Evolutionary conservation across 164 flowering plant species (phyloP).

Genomic region (Vitis rupestris): DNA sequence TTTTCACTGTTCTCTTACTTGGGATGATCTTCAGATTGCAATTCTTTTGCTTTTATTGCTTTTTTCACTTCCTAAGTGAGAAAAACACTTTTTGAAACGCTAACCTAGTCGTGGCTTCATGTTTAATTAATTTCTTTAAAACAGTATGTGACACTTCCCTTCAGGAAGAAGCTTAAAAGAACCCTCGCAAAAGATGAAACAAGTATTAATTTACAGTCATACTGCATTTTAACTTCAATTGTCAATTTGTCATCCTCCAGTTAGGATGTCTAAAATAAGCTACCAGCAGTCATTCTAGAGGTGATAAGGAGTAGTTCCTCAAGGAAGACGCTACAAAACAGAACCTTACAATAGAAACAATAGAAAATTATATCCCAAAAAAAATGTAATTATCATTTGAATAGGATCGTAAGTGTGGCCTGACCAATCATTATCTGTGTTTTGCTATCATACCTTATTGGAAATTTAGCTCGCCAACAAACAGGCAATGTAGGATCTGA

Average conservation of each 20-base stretch:
- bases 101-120: neutral
- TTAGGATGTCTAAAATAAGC: neutral
- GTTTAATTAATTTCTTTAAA: neutral
- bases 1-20: neutral
- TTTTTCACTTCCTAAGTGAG: neutral
- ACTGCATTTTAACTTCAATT: too few relatives aligned
- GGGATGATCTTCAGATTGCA: neutral
- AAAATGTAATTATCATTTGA: neutral
- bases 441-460: constrained; percentile 46
- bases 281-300: neutral
- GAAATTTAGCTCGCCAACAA: constrained; percentile 65
- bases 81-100: neutral
- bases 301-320: neutral
- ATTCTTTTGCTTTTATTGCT: neutral
- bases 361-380: neutral
- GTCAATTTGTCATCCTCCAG: neutral
- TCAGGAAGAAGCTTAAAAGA: neutral
- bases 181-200: too few relatives aligned
- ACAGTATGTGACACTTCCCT: neutral
- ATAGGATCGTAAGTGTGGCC: neutral
- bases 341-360: neutral
- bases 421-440: neutral
- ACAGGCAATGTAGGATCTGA: constrained; percentile 65
- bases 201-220: too few relatives aligned
- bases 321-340: neutral